Conservation (phyloP, 164 flowering plant species). For the Piper longum region DNA sequence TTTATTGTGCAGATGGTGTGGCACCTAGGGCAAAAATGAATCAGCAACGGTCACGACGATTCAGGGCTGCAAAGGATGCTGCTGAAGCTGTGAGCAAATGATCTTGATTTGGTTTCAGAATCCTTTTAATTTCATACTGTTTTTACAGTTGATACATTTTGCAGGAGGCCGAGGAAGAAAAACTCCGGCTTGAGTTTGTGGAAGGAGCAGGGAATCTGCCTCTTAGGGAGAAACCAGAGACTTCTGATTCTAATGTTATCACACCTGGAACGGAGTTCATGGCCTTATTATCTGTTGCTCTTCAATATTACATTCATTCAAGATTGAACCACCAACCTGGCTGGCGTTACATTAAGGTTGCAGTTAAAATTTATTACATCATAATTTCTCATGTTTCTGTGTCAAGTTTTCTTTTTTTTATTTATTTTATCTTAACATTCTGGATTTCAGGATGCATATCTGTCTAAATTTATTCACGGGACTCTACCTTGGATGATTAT, state of each 20-base stretch:
- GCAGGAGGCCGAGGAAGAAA: slow-evolving; percentile 88
- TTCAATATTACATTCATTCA: slow-evolving; percentile 73
- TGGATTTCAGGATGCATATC: slow-evolving; percentile 45
- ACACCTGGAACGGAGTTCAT: slow-evolving; percentile 98
- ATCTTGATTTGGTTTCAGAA: not conserved
- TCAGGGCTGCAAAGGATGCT: slow-evolving; percentile 96
- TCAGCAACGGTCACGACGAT: slow-evolving; percentile 93
- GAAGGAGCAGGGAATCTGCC: slow-evolving; percentile 31
- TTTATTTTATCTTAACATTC: slow-evolving; percentile 20
- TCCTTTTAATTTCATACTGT: not conserved
- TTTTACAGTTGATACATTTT: slow-evolving; percentile 1
- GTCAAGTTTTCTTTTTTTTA: slow-evolving; percentile 39
- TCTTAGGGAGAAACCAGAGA: slow-evolving; percentile 59
- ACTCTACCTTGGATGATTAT: slow-evolving; percentile 62
- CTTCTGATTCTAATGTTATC: slow-evolving; percentile 88
- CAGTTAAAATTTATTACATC: slow-evolving; percentile 3
- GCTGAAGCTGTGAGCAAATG: slow-evolving; percentile 66
- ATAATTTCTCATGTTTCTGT: slow-evolving; percentile 26
- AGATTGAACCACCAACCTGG: slow-evolving; percentile 63
- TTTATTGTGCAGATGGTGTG: slow-evolving; percentile 65
- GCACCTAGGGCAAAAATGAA: slow-evolving; percentile 99
- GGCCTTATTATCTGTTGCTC: slow-evolving; percentile 78
- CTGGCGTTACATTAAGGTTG: slow-evolving; percentile 71
- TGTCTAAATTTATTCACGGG: slow-evolving; percentile 60
- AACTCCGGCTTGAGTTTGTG: slow-evolving; percentile 62